These are phyloP conservation scores for Mucor mucedo DNA, from an alignment of 371 early-diverging fungal genomes.

Conservation along the genomic window DNA sequence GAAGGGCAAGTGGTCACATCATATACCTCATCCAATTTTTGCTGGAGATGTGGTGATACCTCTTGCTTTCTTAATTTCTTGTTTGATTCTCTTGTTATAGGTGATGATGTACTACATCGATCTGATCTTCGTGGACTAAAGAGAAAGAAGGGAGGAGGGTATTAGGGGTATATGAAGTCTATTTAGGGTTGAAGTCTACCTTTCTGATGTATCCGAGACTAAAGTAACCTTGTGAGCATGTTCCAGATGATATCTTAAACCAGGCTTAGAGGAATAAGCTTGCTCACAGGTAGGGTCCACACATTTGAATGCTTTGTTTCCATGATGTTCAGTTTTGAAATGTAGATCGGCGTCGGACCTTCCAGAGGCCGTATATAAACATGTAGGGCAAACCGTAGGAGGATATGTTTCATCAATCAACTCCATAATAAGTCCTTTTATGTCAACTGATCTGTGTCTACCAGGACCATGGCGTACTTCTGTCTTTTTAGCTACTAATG, in stretches of 20 bases:
- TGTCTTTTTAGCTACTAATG: background rate
- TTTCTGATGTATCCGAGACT: slow-evolving; percentile 1
- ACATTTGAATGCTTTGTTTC: slow-evolving; percentile 28
- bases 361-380: slow-evolving; percentile 10
- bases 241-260: slow-evolving; percentile 37
- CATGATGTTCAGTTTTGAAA: slow-evolving; percentile 24
- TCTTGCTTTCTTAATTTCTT: slow-evolving; percentile 5
- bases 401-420: slow-evolving; percentile 37
- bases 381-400: slow-evolving; percentile 33
- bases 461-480: background rate
- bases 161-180: too few species aligned
- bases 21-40: slow-evolving; percentile 26
- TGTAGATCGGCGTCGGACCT: slow-evolving; percentile 31
- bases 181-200: slow-evolving; percentile 2
- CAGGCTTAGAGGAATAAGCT: slow-evolving; percentile 28
- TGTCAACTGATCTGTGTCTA: slow-evolving; percentile 20
- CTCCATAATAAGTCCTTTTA: slow-evolving; percentile 18
- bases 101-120: background rate
- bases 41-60: slow-evolving; percentile 16
- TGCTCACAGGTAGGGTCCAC: slow-evolving; percentile 25
- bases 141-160: background rate
- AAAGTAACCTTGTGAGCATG: slow-evolving; percentile 28
- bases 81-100: slow-evolving; percentile 2
- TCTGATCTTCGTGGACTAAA: background rate
- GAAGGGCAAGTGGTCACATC: slow-evolving; percentile 29